Base-by-base conservation (phyloP, 2,329 filamentous ascomycete species). In the Alternaria sp. region DNA sequence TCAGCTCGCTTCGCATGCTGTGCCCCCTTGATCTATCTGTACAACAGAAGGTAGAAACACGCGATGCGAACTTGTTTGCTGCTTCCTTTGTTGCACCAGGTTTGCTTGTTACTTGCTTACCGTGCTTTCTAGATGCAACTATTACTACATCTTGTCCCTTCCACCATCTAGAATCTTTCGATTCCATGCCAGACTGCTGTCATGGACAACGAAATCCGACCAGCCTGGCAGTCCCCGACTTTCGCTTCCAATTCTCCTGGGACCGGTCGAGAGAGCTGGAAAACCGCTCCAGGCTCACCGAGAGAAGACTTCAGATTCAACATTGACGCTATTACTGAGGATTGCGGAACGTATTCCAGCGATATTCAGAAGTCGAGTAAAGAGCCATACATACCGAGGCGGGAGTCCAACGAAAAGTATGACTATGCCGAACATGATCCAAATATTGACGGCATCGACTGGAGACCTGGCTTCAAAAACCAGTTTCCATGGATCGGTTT, bases 401-500 rank as follows among this genome's bases (percentile, higher is more conserved):
- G 20, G 20, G 41, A 55, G 5, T 54, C 43, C 18, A 43, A 26
- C n/a, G 49, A 58, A 12, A 61, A 58, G 54, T 28, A 10, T 9
- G 44, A 33, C n/a, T 23, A 61, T 33, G 33, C 47, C 23, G 60
- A 55, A 21, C 46, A 58, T 18, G 47, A 65, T 8, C 12, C 26
- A 18, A 56, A 70, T 20, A 14, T 33, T 1, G 66, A 69, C 37
- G 70, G 70, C 11, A 72, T 74, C 37, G 70, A 74, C 44, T 74
- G 70, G 71, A 65, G 65, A 20, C 69, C 71, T 9, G 70, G 71
- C 10, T 71, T 68, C 53, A 64, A 64, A 28, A 47, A 69, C n/a
- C 70, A 70, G 15, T 74, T 72, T 30, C 71, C 71, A 12, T 72
- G 67, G 70, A 62, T 71, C 10, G 71, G 69, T 11, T 69, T 72